These are phyloP conservation scores for Mycothermus thermophilus DNA, from an alignment of 495 filamentous ascomycete genomes.

Conservation along the genomic window DNA sequence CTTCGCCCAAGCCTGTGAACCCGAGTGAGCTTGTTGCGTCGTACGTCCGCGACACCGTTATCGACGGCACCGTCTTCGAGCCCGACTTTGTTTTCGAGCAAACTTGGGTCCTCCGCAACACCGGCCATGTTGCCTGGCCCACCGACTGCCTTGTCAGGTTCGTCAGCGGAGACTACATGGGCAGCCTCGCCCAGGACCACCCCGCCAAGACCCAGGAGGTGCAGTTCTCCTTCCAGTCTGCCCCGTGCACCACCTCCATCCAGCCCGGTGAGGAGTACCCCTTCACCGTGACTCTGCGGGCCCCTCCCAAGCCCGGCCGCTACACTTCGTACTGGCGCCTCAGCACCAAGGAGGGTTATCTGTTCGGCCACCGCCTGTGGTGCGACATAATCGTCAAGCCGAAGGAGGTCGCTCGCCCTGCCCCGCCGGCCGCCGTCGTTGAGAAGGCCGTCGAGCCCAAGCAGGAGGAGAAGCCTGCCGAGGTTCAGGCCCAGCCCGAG, in stretches of 20 bases:
- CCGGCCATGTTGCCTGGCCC: conserved; percentile 67
- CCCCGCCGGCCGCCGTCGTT: neutral
- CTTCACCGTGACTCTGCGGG: conserved; percentile 75
- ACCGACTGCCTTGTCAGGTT: conserved; percentile 81
- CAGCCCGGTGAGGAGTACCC: conserved; percentile 56
- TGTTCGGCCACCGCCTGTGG: conserved; percentile 90
- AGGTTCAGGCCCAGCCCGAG: conserved; percentile 8
- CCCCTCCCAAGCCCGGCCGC: conserved; percentile 55
- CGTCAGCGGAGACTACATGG: conserved; percentile 90
- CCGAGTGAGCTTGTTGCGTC: conserved; percentile 56
- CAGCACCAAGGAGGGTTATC: conserved; percentile 61
- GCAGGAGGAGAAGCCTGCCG: conserved; percentile 7
- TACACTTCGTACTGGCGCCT: conserved; percentile 94
- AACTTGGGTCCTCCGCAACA: conserved; percentile 84
- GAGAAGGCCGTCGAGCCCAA: conserved; percentile 6
- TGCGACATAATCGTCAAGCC: conserved; percentile 64
- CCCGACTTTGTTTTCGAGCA: conserved; percentile 68
- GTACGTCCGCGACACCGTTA: conserved; percentile 64
- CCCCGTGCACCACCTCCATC: conserved; percentile 54
- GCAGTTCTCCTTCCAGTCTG: conserved; percentile 63
- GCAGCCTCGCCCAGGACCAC: conserved; percentile 64
- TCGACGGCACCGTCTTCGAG: conserved; percentile 58
- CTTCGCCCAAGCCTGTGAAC: too few relatives aligned
- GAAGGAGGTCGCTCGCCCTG: conserved; percentile 5
- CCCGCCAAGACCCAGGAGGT: conserved; percentile 61